These are phyloP conservation scores for Porpolomopsis calyptriformis DNA, from an alignment of 768 basidiomycete species.

Conservation along the genomic window DNA sequence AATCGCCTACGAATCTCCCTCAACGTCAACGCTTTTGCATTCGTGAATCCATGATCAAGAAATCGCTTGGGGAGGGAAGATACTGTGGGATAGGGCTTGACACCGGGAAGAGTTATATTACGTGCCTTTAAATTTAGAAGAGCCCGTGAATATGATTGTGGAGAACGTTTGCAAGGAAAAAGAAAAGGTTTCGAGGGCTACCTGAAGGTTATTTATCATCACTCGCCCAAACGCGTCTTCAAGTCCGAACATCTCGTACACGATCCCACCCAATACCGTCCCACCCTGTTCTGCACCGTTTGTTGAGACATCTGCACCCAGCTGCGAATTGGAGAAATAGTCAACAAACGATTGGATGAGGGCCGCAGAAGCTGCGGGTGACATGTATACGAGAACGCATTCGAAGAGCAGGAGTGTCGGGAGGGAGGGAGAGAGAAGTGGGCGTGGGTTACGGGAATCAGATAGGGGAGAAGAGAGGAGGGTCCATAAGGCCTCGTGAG, in stretches of 20 bases:
- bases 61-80: slow-evolving; percentile 53
- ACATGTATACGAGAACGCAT: slow-evolving; percentile 88
- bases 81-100: slow-evolving; percentile 46
- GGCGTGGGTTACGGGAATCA: slow-evolving; percentile 4
- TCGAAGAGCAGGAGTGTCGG: slow-evolving; percentile 87
- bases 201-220: slow-evolving; percentile 83
- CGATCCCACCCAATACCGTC: slow-evolving; percentile 41
- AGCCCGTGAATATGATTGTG: not conserved
- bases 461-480: slow-evolving; percentile 20
- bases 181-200: slow-evolving; percentile 19
- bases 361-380: slow-evolving; percentile 41
- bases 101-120: slow-evolving; percentile 66
- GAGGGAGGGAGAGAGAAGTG: slow-evolving; percentile 45
- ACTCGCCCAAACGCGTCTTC: slow-evolving; percentile 85
- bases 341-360: slow-evolving; percentile 68
- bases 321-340: slow-evolving; percentile 27
- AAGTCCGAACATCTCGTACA: slow-evolving; percentile 93
- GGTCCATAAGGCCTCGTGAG: slow-evolving; percentile 36
- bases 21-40: slow-evolving; percentile 50
- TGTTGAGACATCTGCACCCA: not conserved
- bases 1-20: slow-evolving; percentile 53
- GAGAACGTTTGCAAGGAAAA: not conserved
- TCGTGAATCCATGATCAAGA: slow-evolving; percentile 41
- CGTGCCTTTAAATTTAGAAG: slow-evolving; percentile 39
- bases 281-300: slow-evolving; percentile 4